Evolutionary conservation across 1,139 yeast species (phyloP), one percentile per base, ranked within the genome.

Genomic region (Candida dubliniensis): DNA sequence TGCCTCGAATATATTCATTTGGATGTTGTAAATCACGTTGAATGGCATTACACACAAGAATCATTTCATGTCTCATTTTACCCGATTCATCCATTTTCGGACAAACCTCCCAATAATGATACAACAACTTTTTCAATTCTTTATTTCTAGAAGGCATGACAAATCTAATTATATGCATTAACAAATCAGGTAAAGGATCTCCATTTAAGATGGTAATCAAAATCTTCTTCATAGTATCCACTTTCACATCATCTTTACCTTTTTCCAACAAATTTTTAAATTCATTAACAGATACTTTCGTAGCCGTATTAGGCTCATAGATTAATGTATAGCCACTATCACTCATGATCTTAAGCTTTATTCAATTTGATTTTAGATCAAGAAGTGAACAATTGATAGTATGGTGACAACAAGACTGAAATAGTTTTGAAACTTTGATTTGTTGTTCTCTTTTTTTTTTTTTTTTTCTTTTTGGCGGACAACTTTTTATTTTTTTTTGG

Each of bases 21-120:
- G 99, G 97, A 69, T 95, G 99, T 67, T 91, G 97, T 56, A 95
- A 78, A 65, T 95, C 99, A 67, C 93, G 90, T 67, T 95, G 96
- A 59, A 95, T 89, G 45, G 98, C 97, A 64, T 95, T 95, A 72
- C 98, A 93, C 42, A 93, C 99, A 55, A 95, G 81, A 69, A 95
- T 93, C 98, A 95, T 93, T 69, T 95, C 99, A 66, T 91, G 98
- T 71, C 90, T 88, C 76, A 95, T 81, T 64, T 88, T 88, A 5
- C 99, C 99, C 42, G 85, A 84, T 39, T 79, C 76, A 57, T 89
- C 96, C 56, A 84, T 75, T 69, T 95, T 95, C 44, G 97, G 96
- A 63, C 96, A 95, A 46, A 91, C 89, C 67, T 95, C 99, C 99
- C 99, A 95, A 73, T 95, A 95, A 61, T 90, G 89, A 61, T 93